Percentiles rank a stretch among this genome's conserved stretches.
Conservation (phyloP, 106 monocot species). For the Apostasia ramifera region DNA sequence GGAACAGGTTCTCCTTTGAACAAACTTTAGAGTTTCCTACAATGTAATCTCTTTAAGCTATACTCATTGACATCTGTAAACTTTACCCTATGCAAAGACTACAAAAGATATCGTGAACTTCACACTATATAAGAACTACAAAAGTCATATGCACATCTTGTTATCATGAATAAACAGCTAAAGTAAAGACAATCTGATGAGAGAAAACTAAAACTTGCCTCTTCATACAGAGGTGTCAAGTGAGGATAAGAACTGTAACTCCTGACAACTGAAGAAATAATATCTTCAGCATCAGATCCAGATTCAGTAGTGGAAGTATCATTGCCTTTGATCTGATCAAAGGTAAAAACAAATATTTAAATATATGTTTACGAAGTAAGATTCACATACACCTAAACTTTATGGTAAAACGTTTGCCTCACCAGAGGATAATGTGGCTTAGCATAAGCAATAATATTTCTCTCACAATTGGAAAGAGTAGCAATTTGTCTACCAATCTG, state of each 20-base stretch:
- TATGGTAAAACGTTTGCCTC: no score
- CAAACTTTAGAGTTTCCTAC: no score
- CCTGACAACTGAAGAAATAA: conserved; percentile 10
- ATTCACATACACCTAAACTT: neutral
- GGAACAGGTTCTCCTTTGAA: no score
- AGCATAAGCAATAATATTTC: no score
- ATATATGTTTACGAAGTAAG: neutral
- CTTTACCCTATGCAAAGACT: no score
- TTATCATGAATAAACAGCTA: neutral
- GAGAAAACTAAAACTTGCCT: conserved; percentile 5
- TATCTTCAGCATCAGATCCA: conserved; percentile 23
- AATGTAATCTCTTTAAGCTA: no score
- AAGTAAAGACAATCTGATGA: neutral
- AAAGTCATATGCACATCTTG: neutral
- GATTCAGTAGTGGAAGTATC: conserved; percentile 32
- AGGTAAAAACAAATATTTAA: neutral
- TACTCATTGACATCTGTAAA: no score
- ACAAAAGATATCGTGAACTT: no score
- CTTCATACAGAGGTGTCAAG: conserved; percentile 26
- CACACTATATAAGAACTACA: no score
- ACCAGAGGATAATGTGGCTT: no score
- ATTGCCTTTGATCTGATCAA: conserved; percentile 24
- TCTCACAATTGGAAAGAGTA: no score
- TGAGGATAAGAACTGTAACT: conserved; percentile 8
- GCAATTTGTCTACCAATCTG: no score